Evolutionary conservation across 176 grass and related monocot species (phyloP).

Genomic region (Aegilops speltoides): DNA sequence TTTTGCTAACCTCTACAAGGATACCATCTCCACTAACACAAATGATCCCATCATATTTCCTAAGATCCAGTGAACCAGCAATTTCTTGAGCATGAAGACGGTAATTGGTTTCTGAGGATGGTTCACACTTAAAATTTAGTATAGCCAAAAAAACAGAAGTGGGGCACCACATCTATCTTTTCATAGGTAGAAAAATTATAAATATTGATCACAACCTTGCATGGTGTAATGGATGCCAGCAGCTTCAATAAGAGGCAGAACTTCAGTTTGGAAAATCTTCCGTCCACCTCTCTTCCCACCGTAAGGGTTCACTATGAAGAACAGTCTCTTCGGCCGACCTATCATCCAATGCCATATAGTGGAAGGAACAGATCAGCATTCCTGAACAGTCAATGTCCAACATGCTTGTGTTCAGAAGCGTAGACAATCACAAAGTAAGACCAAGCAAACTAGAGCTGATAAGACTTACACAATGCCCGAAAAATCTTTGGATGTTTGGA

Average conservation of each 20-base stretch:
- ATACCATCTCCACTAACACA: constrained; percentile 98
- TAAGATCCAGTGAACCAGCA: constrained; percentile 61
- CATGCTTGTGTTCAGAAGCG: not conserved
- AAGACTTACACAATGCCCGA: not conserved
- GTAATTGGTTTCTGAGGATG: constrained; percentile 76
- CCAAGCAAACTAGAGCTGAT: not conserved
- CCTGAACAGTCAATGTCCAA: constrained; percentile 15
- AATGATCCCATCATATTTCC: constrained; percentile 85
- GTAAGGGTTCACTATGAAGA: constrained; percentile 92
- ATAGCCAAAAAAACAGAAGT: not conserved
- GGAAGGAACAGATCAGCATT: constrained; percentile 23
- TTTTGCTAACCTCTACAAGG: constrained; percentile 83
- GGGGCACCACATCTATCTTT: not conserved
- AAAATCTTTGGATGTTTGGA: constrained; percentile 7
- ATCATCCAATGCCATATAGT: constrained; percentile 13
- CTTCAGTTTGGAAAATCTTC: constrained; percentile 63
- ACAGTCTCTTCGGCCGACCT: constrained; percentile 85
- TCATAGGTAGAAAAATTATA: not conserved
- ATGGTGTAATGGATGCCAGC: constrained; percentile 69
- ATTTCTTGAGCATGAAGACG: constrained; percentile 95
- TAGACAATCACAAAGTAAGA: not conserved
- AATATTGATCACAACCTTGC: constrained; percentile 62
- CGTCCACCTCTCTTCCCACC: constrained; percentile 78
- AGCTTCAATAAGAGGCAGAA: constrained; percentile 73
- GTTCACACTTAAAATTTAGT: constrained; percentile 19